Percentiles rank a stretch among this genome's conserved stretches.
phyloP scores from a whole-genome alignment of 768 basidiomycete species.

The Inosperma sp. region DNA sequence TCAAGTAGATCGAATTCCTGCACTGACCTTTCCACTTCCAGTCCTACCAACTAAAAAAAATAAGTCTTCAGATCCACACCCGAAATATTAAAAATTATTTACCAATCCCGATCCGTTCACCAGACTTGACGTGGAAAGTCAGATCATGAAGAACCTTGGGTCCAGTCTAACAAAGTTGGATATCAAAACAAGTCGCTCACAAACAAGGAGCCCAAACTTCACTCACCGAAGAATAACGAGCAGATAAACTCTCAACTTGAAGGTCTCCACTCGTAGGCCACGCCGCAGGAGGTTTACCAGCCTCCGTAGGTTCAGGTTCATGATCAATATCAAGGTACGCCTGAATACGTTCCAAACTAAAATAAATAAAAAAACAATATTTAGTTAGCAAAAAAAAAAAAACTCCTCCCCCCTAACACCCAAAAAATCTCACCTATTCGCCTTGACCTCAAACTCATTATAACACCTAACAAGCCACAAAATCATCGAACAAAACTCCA shows the following conservation, averaged over 20 bases:
- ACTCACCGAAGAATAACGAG: slow-evolving; percentile 43
- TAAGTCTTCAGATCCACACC: too few relatives aligned
- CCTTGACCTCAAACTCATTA: slow-evolving; percentile 46
- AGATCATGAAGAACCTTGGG: slow-evolving; percentile 54
- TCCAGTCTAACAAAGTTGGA: slow-evolving; percentile 25
- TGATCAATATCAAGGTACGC: slow-evolving; percentile 58
- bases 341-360: slow-evolving; percentile 64
- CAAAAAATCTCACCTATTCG: slow-evolving; percentile 33
- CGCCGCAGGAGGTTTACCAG: slow-evolving; percentile 53
- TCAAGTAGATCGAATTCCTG: slow-evolving; percentile 15
- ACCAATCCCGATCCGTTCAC: slow-evolving; percentile 53
- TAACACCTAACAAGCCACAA: slow-evolving; percentile 44
- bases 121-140: slow-evolving; percentile 46
- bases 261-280: slow-evolving; percentile 63
- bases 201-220: not conserved
- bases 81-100: slow-evolving; percentile 6
- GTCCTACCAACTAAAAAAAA: slow-evolving; percentile 37
- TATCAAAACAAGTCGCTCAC: not conserved
- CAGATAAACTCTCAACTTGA: slow-evolving; percentile 50
- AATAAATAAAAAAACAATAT: not conserved
- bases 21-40: slow-evolving; percentile 41
- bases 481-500: slow-evolving; percentile 56
- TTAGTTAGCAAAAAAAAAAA: not conserved
- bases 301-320: slow-evolving; percentile 39
- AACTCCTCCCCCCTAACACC: too few relatives aligned